phyloP scores from a whole-genome alignment of 768 basidiomycete genomes.

The Suillus americanus region DNA sequence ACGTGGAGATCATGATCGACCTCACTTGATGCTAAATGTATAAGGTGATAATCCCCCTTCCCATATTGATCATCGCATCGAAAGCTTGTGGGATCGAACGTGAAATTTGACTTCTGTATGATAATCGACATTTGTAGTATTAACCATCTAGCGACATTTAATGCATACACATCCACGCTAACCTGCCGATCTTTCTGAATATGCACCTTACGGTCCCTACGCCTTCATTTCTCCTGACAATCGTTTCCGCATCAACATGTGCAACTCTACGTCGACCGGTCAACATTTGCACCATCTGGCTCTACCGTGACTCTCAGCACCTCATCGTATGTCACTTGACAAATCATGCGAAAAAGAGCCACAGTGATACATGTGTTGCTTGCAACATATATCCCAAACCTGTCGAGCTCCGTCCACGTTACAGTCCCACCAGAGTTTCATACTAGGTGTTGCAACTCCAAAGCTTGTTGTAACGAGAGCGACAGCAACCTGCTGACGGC shows the following conservation, averaged over 20 bases:
- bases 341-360: not conserved
- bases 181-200: not conserved
- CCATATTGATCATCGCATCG: not conserved
- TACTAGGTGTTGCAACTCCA: not conserved
- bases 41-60: not conserved
- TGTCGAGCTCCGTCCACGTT: not conserved
- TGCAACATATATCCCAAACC: not conserved
- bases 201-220: not conserved
- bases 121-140: slow-evolving; percentile 4
- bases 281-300: slow-evolving; percentile 27
- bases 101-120: not conserved
- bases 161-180: not conserved
- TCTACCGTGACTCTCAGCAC: too few species aligned
- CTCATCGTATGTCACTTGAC: not conserved
- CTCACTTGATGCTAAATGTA: not conserved
- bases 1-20: slow-evolving; percentile 2
- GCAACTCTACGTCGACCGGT: slow-evolving; percentile 26
- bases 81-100: not conserved
- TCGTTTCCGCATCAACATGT: slow-evolving; percentile 18
- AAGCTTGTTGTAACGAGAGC: not conserved
- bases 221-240: slow-evolving; percentile 19
- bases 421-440: not conserved
- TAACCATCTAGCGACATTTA: not conserved
- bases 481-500: not conserved
- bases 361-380: not conserved